These are phyloP conservation scores for Schwanniomyces occidentalis DNA, from an alignment of 805 yeast species.

Conservation along the genomic window DNA sequence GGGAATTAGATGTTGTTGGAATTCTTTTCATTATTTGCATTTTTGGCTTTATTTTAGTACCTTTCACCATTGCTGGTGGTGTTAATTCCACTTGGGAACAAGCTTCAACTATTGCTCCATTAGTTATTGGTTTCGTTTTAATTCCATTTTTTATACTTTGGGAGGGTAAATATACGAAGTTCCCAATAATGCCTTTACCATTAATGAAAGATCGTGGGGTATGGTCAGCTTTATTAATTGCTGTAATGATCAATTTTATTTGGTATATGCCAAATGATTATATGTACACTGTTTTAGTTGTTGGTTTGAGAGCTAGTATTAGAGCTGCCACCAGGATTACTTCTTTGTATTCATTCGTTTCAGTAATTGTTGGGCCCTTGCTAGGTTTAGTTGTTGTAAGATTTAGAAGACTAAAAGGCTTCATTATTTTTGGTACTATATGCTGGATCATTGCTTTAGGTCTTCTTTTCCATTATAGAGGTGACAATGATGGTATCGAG, in stretches of 20 bases:
- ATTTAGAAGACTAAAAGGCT: slow-evolving; percentile 54
- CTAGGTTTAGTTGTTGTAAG: slow-evolving; percentile 55
- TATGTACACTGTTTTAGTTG: slow-evolving; percentile 64
- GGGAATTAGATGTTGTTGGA: slow-evolving; percentile 70
- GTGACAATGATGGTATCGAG: slow-evolving; percentile 41
- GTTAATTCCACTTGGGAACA: slow-evolving; percentile 51
- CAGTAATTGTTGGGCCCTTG: slow-evolving; percentile 59
- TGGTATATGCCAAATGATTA: slow-evolving; percentile 72
- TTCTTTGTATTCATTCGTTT: slow-evolving; percentile 62
- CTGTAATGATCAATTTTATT: slow-evolving; percentile 57
- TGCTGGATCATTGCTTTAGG: slow-evolving; percentile 67
- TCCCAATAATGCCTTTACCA: slow-evolving; percentile 64
- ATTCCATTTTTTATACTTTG: slow-evolving; percentile 60
- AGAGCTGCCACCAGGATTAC: slow-evolving; percentile 69
- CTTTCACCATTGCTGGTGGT: slow-evolving; percentile 78
- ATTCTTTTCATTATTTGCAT: slow-evolving; percentile 52
- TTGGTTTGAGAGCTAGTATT: slow-evolving; percentile 58
- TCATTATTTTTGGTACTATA: slow-evolving; percentile 56
- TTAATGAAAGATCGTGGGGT: slow-evolving; percentile 69
- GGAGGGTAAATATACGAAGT: slow-evolving; percentile 55
- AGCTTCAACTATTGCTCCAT: slow-evolving; percentile 65
- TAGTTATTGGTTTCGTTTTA: slow-evolving; percentile 63
- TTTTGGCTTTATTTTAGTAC: slow-evolving; percentile 66
- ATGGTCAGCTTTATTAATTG: slow-evolving; percentile 67
- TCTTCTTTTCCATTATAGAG: slow-evolving; percentile 56